Evolutionary conservation across 2,329 filamentous ascomycete species (phyloP).

Genomic region (Penicillium paneum): DNA sequence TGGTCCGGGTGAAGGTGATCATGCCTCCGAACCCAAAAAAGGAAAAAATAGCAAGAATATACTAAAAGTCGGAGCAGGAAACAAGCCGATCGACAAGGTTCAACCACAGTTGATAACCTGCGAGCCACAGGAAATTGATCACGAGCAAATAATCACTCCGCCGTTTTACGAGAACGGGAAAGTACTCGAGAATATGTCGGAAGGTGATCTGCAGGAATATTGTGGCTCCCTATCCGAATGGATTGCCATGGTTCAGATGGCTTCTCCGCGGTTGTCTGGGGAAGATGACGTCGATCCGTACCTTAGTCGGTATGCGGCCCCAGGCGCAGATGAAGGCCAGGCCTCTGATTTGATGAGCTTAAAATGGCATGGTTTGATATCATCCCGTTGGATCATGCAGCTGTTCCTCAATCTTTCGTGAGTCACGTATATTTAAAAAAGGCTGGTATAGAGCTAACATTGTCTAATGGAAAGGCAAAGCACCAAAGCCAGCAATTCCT

Average conservation of each 20-base stretch:
- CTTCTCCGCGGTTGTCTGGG: slow-evolving; percentile 38
- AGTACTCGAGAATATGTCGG: slow-evolving; percentile 26
- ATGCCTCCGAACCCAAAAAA: neutral
- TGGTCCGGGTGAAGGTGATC: slow-evolving; percentile 43
- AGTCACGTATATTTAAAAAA: slow-evolving; percentile 16
- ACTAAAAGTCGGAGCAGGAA: slow-evolving; percentile 18
- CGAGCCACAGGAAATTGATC: slow-evolving; percentile 21
- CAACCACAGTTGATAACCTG: slow-evolving; percentile 38
- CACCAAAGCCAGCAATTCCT: slow-evolving; percentile 4
- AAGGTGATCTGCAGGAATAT: slow-evolving; percentile 58
- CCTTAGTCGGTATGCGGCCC: slow-evolving; percentile 43
- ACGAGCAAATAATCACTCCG: slow-evolving; percentile 32
- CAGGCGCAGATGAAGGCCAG: slow-evolving; percentile 26
- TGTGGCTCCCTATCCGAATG: slow-evolving; percentile 60
- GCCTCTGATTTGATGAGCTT: slow-evolving; percentile 34
- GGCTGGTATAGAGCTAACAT: slow-evolving; percentile 10
- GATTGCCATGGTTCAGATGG: slow-evolving; percentile 55
- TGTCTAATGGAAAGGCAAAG: slow-evolving; percentile 17
- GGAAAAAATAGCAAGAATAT: neutral
- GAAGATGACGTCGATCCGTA: slow-evolving; percentile 44
- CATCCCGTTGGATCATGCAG: slow-evolving; percentile 39
- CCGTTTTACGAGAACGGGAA: slow-evolving; percentile 22
- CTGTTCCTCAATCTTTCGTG: slow-evolving; percentile 39
- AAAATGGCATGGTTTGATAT: slow-evolving; percentile 45
- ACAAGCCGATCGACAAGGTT: slow-evolving; percentile 36